Evolutionary conservation across 495 filamentous ascomycete genomes (phyloP).

Genomic region (Hypoxylon fuscum): DNA sequence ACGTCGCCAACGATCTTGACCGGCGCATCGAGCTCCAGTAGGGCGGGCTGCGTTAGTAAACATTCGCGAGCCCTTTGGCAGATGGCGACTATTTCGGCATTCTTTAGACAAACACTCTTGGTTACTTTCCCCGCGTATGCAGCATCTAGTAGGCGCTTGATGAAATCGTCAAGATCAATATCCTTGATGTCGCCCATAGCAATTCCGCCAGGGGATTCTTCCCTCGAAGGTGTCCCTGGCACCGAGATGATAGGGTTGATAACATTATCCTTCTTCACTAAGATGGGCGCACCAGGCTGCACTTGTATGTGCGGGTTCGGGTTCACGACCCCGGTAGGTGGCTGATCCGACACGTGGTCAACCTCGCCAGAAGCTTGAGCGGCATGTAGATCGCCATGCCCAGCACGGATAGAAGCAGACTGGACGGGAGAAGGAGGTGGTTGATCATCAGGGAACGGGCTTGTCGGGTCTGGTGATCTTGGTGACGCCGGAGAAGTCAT

Average conservation of each 20-base stretch:
- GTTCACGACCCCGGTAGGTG: conserved; percentile 70
- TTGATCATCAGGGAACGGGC: conserved; percentile 59
- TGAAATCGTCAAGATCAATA: conserved; percentile 96
- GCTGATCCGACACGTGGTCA: conserved; percentile 93
- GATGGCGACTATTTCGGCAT: conserved; percentile 94
- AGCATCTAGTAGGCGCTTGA: conserved; percentile 90
- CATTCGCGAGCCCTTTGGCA: conserved; percentile 87
- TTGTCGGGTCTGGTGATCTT: conserved; percentile 51
- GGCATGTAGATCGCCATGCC: conserved; percentile 79
- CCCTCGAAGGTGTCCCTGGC: conserved; percentile 48
- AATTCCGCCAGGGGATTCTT: conserved; percentile 55
- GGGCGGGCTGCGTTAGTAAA: conserved; percentile 89
- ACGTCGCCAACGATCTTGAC: conserved; percentile 99
- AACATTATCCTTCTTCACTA: conserved; percentile 77
- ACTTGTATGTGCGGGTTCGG: conserved; percentile 55
- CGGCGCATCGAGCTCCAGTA: conserved; percentile 92
- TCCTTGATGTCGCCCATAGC: conserved; percentile 83
- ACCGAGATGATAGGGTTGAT: conserved; percentile 60
- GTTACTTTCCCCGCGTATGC: conserved; percentile 96
- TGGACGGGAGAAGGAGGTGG: conserved; percentile 92
- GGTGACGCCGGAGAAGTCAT: conserved; percentile 48
- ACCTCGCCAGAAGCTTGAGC: conserved; percentile 91
- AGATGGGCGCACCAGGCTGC: conserved; percentile 77
- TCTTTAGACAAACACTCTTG: conserved; percentile 96
- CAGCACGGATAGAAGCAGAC: conserved; percentile 71